These are phyloP conservation scores for Cerrena zonata DNA, from an alignment of 1,284 basidiomycete species.

Conservation along the genomic window DNA sequence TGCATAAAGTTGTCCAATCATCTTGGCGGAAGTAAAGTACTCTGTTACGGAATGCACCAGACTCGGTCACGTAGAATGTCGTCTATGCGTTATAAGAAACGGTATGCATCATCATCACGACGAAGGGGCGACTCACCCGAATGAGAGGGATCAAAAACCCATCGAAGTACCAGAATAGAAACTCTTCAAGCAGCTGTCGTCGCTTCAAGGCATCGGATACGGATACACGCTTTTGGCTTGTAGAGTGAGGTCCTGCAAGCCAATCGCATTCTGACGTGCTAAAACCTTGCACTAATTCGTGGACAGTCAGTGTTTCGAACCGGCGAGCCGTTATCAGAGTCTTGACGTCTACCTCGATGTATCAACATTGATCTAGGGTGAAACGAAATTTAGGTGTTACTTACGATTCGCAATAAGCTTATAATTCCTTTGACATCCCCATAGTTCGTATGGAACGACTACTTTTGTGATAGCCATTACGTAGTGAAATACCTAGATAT, in stretches of 20 bases:
- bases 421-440: slow-evolving; percentile 75
- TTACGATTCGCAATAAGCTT: slow-evolving; percentile 56
- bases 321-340: slow-evolving; percentile 70
- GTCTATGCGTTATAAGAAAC: slow-evolving; percentile 45
- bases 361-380: not conserved
- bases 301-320: slow-evolving; percentile 79
- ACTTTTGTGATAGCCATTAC: slow-evolving; percentile 55
- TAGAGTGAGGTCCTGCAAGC: slow-evolving; percentile 48
- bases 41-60: slow-evolving; percentile 80
- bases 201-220: slow-evolving; percentile 70
- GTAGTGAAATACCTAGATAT: slow-evolving; percentile 64
- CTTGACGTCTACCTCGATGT: slow-evolving; percentile 53
- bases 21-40: slow-evolving; percentile 92
- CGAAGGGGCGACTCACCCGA: slow-evolving; percentile 46
- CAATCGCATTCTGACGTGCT: slow-evolving; percentile 77
- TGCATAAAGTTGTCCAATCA: slow-evolving; percentile 83
- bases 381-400: slow-evolving; percentile 21
- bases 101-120: not conserved
- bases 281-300: slow-evolving; percentile 75
- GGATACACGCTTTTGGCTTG: slow-evolving; percentile 44
- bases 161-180: slow-evolving; percentile 91
- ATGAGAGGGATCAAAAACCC: slow-evolving; percentile 78
- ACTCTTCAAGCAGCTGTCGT: slow-evolving; percentile 74
- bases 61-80: slow-evolving; percentile 92
- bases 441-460: slow-evolving; percentile 72